Evolutionary conservation across 2,329 filamentous ascomycete species (phyloP), one percentile per base, ranked within the genome.

Genomic region (Paraconiothyrium sp.): DNA sequence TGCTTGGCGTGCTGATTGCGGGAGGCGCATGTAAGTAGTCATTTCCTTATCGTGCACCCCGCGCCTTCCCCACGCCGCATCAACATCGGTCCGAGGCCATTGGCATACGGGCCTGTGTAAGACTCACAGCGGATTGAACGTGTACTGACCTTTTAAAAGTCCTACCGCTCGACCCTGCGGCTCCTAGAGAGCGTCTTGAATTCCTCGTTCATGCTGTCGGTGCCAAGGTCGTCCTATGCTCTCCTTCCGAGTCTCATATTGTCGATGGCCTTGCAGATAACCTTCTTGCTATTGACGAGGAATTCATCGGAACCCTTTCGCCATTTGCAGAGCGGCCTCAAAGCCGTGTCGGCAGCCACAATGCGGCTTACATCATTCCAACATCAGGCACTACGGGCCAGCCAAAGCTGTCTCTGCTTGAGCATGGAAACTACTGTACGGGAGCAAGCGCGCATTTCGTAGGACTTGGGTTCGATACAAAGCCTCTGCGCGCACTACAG

Each of bases 1-100:
- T 74, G 54, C 64, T 78, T 30, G 70, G 67, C 24, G 69, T 76
- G 13, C 61, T 78, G 64, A 69, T 71, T 27, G 72, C 75, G 34
- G 76, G 76, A 20, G 75, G 67, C 24, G 70, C 70, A 34, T 72
- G 67, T 71, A 63, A 68, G 68, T 71, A 48, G 58, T 50, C 4
- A 9, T 50, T 46, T 44, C 22, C 51, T 55, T 60, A 55, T 43
- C 41, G 37, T n/a, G 34, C 27, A 14, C n/a, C 48, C 48, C 30
- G 30, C 32, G 30, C 48, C 48, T 24, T 13, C 35, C 49, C n/a
- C 30, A n/a, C 30, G 27, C 43, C n/a, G 9, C 39, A 22, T 30
- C 27, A 32, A 16, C 22, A 43, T 22, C 10, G 39, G 22, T 5
- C 27, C 52, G 39, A 22, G 34, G 16, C 11, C 2, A 20, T 34